These are phyloP conservation scores for Solanum hybrid DNA, from an alignment of 305 asterid species.

Conservation along the genomic window DNA sequence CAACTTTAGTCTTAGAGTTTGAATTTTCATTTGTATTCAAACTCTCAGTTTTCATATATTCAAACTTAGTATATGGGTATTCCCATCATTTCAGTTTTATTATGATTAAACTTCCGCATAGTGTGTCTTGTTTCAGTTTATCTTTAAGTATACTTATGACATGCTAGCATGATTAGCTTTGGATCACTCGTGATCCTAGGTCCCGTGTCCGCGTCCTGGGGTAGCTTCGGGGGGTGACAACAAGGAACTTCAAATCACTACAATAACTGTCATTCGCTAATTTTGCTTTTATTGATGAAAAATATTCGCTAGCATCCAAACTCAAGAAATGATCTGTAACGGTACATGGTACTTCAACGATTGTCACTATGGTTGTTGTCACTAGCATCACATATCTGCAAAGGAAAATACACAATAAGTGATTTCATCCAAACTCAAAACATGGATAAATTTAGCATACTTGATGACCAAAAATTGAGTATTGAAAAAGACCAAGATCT, in stretches of 20 bases:
- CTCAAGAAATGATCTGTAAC: background rate
- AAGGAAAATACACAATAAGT: background rate
- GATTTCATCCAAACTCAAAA: background rate
- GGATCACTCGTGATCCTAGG: too few relatives aligned
- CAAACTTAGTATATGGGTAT: too few relatives aligned
- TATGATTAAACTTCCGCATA: too few relatives aligned
- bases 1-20: too few relatives aligned
- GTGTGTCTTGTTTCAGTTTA: too few relatives aligned
- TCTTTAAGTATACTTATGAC: too few relatives aligned
- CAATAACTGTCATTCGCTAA: background rate
- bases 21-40: too few relatives aligned
- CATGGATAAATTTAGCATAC: background rate
- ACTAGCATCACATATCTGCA: background rate
- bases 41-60: too few relatives aligned
- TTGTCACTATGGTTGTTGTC: background rate
- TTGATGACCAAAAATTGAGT: background rate
- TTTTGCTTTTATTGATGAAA: background rate
- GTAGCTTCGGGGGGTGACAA: too few relatives aligned
- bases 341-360: background rate
- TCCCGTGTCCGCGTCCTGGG: too few relatives aligned
- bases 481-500: background rate
- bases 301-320: background rate
- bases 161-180: too few relatives aligned
- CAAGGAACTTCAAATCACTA: background rate
- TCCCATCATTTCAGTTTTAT: too few relatives aligned